Evolutionary conservation across 345 rosid species (phyloP).

Genomic region (Citrus reticulata): DNA sequence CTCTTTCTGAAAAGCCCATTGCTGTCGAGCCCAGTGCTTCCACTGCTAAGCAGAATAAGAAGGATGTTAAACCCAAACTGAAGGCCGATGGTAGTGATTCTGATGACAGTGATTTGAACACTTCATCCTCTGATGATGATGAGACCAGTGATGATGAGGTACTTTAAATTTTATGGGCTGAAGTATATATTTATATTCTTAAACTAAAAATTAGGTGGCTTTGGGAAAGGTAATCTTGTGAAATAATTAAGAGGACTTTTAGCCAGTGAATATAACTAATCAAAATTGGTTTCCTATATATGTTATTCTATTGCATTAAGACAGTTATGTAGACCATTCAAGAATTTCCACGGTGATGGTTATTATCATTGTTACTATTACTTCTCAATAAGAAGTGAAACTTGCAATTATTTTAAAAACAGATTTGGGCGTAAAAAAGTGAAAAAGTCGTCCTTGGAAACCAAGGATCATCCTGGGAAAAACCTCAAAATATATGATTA

Average conservation of each 20-base stretch:
- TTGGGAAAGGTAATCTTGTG: background rate
- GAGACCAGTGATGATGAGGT: slow-evolving; percentile 42
- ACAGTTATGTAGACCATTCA: background rate
- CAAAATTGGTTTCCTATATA: background rate
- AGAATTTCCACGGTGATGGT: background rate
- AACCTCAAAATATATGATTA: background rate
- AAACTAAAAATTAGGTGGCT: slow-evolving; percentile 24
- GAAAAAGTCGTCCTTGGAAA: background rate
- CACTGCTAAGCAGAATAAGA: slow-evolving; percentile 37
- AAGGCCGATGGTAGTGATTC: slow-evolving; percentile 24
- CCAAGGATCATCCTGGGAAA: background rate
- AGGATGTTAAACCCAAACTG: slow-evolving; percentile 29
- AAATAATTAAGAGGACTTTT: background rate
- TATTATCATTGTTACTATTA: background rate
- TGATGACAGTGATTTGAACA: slow-evolving; percentile 21
- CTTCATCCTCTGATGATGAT: slow-evolving; percentile 31
- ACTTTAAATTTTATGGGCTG: background rate
- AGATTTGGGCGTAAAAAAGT: background rate
- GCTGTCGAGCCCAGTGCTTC: slow-evolving; percentile 15
- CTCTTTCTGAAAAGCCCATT: slow-evolving; percentile 9
- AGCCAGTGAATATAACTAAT: background rate
- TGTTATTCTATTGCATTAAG: background rate
- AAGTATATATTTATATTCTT: background rate
- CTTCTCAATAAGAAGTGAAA: background rate
- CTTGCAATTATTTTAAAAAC: background rate